Percentiles rank a stretch among this genome's conserved stretches.
phyloP scores from a whole-genome alignment of 2,329 filamentous ascomycete species.

The Stagonosporopsis chrysanthemi region DNA sequence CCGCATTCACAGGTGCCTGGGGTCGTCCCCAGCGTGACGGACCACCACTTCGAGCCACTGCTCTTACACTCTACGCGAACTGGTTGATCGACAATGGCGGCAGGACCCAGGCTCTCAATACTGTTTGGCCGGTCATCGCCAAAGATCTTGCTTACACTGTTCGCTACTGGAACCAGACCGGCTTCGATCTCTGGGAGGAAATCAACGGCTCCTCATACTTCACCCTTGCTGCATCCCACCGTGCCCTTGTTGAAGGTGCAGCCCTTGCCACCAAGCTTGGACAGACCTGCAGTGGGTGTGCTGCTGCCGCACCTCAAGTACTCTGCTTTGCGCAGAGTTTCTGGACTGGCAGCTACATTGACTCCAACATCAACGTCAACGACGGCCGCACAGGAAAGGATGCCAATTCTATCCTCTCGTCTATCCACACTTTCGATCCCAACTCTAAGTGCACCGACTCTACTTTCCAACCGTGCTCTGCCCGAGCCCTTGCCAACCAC shows the following conservation, averaged over 20 bases:
- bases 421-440: conserved; percentile 71
- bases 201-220: conserved; percentile 80
- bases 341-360: conserved; percentile 72
- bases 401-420: conserved; percentile 68
- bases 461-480: conserved; percentile 81
- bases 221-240: conserved; percentile 73
- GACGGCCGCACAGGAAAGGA: conserved; percentile 73
- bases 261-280: conserved; percentile 70
- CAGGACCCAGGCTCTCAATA: conserved; percentile 48
- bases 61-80: conserved; percentile 74
- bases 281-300: conserved; percentile 66
- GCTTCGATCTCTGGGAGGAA: conserved; percentile 86
- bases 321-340: conserved; percentile 78
- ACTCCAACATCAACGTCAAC: conserved; percentile 70
- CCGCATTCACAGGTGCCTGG: conserved; percentile 72
- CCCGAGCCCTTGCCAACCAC: conserved; percentile 69
- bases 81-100: conserved; percentile 73
- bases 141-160: conserved; percentile 80
- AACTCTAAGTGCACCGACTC: conserved; percentile 68
- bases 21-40: conserved; percentile 82
- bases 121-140: conserved; percentile 75
- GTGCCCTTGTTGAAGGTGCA: conserved; percentile 69
- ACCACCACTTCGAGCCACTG: conserved; percentile 76
- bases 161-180: conserved; percentile 69
- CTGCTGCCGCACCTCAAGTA: conserved; percentile 71